Percentiles rank a stretch among this genome's conserved stretches.
Evolutionary conservation across 345 rosid species (phyloP).

Genomic region (Anastatica hierochuntica): DNA sequence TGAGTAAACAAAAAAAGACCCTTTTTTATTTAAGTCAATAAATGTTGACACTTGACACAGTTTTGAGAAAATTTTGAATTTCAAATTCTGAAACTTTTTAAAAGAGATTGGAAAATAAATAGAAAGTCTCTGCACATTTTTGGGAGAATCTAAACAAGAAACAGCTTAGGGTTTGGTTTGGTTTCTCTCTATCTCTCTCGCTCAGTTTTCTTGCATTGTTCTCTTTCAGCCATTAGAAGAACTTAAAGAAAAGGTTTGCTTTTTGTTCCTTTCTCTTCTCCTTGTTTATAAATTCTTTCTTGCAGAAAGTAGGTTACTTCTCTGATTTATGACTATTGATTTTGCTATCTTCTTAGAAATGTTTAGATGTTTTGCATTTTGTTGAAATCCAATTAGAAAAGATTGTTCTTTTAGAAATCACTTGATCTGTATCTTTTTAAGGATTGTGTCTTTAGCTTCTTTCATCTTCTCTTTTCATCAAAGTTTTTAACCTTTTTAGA

Average conservation of each 20-base stretch:
- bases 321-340: background rate
- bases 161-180: slow-evolving; percentile 8
- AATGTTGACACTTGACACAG: slow-evolving; percentile 14
- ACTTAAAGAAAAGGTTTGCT: slow-evolving; percentile 12
- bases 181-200: background rate
- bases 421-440: slow-evolving; percentile 23
- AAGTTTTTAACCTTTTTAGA: too few relatives aligned
- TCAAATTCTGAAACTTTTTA: slow-evolving; percentile 27
- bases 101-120: slow-evolving; percentile 5
- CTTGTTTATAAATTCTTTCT: background rate
- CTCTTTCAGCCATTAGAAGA: slow-evolving; percentile 5
- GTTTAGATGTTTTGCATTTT: too few relatives aligned
- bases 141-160: slow-evolving; percentile 12
- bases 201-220: slow-evolving; percentile 10
- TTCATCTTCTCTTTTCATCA: slow-evolving; percentile 14
- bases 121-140: slow-evolving; percentile 1
- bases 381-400: too few relatives aligned
- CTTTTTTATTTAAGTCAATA: slow-evolving; percentile 8
- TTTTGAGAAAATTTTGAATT: slow-evolving; percentile 21
- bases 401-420: slow-evolving; percentile 18
- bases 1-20: background rate
- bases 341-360: background rate
- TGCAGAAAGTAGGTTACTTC: too few relatives aligned
- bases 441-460: slow-evolving; percentile 28
- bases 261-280: slow-evolving; percentile 8